Percentiles rank a stretch among this genome's conserved stretches.
Conservation (phyloP, 192 early-diverging fungal genomes). For the Backusella psychrophila region DNA sequence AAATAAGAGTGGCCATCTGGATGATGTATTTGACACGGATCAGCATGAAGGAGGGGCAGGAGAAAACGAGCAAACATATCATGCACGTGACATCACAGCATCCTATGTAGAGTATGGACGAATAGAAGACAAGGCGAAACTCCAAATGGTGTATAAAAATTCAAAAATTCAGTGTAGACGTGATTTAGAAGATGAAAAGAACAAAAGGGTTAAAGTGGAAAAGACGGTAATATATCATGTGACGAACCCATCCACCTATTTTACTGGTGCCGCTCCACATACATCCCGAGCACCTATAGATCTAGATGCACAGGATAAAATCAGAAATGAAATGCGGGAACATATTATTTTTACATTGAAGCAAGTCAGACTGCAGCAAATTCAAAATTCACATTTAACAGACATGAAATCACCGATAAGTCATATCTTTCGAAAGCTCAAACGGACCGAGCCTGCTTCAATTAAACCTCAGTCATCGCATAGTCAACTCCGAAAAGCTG, state of each 20-base stretch:
- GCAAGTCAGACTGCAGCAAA: slow-evolving; percentile 14
- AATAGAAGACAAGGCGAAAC: neutral
- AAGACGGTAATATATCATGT: slow-evolving; percentile 32
- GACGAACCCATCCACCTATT: slow-evolving; percentile 23
- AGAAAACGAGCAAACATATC: neutral
- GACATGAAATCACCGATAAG: slow-evolving; percentile 15
- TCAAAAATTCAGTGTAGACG: neutral
- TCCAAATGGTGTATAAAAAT: slow-evolving; percentile 2
- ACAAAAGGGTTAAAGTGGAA: slow-evolving; percentile 3
- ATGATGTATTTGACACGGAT: slow-evolving; percentile 10
- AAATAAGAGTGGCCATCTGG: slow-evolving; percentile 19
- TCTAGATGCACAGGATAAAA: slow-evolving; percentile 10
- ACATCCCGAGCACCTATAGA: slow-evolving; percentile 10
- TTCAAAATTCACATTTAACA: neutral
- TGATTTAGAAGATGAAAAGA: slow-evolving; percentile 30
- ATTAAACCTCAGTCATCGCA: neutral
- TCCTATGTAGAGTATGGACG: slow-evolving; percentile 1
- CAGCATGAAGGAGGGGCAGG: neutral
- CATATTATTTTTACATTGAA: slow-evolving; percentile 15
- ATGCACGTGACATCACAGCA: neutral
- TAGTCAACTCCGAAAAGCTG: slow-evolving; percentile 3
- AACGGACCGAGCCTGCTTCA: slow-evolving; percentile 1
- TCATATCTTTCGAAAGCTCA: slow-evolving; percentile 21
- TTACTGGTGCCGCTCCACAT: slow-evolving; percentile 19
- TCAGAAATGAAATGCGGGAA: slow-evolving; percentile 21